Evolutionary conservation across 2,329 filamentous ascomycete genomes (phyloP).

Genomic region (Dactylella cylindrospora): DNA sequence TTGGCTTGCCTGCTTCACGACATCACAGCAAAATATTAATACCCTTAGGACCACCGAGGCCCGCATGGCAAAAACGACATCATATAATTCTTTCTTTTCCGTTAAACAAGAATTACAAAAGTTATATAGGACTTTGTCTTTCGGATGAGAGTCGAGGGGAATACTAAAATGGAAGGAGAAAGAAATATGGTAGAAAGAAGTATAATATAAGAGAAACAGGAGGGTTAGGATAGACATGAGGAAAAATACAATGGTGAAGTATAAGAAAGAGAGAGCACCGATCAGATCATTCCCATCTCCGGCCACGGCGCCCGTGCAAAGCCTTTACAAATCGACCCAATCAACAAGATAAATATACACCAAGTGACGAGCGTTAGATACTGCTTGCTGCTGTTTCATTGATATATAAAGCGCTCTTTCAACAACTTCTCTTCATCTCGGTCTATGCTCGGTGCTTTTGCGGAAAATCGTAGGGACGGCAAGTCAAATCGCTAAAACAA

Average conservation of each 20-base stretch:
- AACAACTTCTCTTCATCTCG: too few species aligned
- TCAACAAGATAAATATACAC: too few species aligned
- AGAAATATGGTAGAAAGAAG: constrained; percentile 22
- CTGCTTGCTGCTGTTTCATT: too few species aligned
- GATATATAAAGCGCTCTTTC: too few species aligned
- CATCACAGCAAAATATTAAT: constrained; percentile 10
- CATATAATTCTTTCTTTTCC: constrained; percentile 23
- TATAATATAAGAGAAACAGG: constrained; percentile 9
- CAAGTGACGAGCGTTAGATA: too few species aligned
- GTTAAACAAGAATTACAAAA: constrained; percentile 45
- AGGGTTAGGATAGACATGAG: constrained; percentile 10
- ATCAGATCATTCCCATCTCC: too few species aligned
- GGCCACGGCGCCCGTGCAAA: too few species aligned
- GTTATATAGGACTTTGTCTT: constrained; percentile 42
- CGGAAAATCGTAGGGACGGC: too few species aligned
- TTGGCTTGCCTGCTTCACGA: constrained; percentile 3
- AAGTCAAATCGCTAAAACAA: too few species aligned
- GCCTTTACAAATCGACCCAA: too few species aligned
- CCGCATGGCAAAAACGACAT: constrained; percentile 3
- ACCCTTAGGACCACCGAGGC: too few species aligned
- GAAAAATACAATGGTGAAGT: constrained; percentile 1
- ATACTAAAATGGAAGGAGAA: constrained; percentile 34
- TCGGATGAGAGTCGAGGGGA: constrained; percentile 20
- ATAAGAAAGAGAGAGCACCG: not conserved
- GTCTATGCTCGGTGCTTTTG: too few species aligned